phyloP scores from a whole-genome alignment of 176 grass and related monocot species.

The Hsuehochloa calcarea region DNA sequence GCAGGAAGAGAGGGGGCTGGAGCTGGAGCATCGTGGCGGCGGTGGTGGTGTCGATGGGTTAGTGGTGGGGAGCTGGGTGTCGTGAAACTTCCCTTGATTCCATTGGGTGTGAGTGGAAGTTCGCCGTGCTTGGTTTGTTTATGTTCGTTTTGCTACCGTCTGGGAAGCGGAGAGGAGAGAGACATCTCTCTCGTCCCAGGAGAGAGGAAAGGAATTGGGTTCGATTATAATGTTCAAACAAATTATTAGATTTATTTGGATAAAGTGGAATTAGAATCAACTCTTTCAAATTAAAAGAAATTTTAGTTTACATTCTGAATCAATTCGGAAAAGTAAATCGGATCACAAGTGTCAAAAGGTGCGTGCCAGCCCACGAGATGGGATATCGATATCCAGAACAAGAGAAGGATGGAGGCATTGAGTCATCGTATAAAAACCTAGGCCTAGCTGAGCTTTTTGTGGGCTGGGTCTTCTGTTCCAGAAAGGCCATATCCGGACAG shows the following conservation, averaged over 20 bases:
- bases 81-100: slow-evolving; percentile 20
- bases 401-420: too few relatives aligned
- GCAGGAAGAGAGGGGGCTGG: slow-evolving; percentile 36
- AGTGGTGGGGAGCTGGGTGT: slow-evolving; percentile 11
- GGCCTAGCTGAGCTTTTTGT: too few relatives aligned
- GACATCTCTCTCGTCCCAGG: neutral
- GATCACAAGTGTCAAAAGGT: too few relatives aligned
- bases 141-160: neutral
- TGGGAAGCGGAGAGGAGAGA: neutral
- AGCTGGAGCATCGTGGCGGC: slow-evolving; percentile 39
- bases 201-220: neutral
- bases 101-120: slow-evolving; percentile 28
- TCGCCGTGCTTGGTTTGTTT: neutral
- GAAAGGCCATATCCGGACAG: too few relatives aligned
- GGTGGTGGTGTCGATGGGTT: slow-evolving; percentile 8
- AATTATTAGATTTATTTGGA: too few relatives aligned
- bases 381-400: neutral
- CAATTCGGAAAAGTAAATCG: too few relatives aligned
- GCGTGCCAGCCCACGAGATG: neutral
- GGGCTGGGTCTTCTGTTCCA: too few relatives aligned
- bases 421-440: too few relatives aligned
- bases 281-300: too few relatives aligned
- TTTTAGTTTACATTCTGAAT: too few relatives aligned
- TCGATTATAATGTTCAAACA: too few relatives aligned
- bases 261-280: too few relatives aligned